These are phyloP conservation scores for Phytophthora pinifolia DNA, from an alignment of 352 stramenopile species.

Conservation along the genomic window DNA sequence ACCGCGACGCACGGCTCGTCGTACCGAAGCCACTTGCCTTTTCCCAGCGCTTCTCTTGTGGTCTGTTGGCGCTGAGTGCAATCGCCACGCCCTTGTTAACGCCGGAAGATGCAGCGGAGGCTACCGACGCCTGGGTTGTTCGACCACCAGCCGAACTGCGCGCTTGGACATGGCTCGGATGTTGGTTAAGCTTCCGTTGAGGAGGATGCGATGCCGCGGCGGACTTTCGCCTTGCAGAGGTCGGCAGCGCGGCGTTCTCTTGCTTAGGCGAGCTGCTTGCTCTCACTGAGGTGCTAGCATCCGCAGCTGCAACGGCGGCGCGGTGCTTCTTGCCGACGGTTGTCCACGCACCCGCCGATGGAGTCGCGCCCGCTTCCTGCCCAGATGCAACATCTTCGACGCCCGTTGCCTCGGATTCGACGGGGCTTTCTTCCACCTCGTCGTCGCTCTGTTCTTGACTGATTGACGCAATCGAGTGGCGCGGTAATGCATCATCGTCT, in stretches of 20 bases:
- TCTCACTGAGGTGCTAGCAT: not conserved
- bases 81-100: conserved; percentile 1
- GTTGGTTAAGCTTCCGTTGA: conserved; percentile 19
- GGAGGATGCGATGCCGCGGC: conserved; percentile 11
- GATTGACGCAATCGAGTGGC: conserved; percentile 14
- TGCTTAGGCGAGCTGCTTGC: conserved; percentile 5
- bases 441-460: conserved; percentile 21
- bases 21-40: conserved; percentile 14
- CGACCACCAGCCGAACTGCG: conserved; percentile 5
- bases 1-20: conserved; percentile 15
- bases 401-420: no score
- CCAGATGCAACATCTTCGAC: not conserved
- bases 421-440: conserved; percentile 8
- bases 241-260: conserved; percentile 6
- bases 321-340: conserved; percentile 76
- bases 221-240: conserved; percentile 8
- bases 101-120: not conserved
- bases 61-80: conserved; percentile 5
- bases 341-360: conserved; percentile 53
- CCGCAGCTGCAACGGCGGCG: conserved; percentile 10
- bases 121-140: not conserved
- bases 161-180: conserved; percentile 6
- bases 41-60: conserved; percentile 19
- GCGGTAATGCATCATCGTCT: conserved; percentile 19
- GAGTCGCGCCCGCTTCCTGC: not conserved